Percentiles rank a stretch among this genome's conserved stretches.
Evolutionary conservation across 345 rosid genomes (phyloP).

Genomic region (Euphorbia tirucalli): DNA sequence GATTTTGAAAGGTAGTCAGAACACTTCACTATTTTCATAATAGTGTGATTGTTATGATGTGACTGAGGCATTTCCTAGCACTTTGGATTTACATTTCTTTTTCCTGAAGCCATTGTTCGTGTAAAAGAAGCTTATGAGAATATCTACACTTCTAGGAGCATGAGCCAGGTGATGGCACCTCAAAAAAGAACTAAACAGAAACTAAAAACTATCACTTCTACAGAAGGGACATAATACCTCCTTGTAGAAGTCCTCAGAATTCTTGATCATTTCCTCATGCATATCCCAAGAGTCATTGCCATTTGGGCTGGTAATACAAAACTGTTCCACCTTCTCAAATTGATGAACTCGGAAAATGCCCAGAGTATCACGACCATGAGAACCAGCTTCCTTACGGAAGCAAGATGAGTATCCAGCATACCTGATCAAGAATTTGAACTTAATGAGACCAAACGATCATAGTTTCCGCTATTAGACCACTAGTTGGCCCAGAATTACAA

Average conservation of each 20-base stretch:
- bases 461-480: neutral
- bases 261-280: slow-evolving; percentile 93
- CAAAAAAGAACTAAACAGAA: neutral
- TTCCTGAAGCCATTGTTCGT: neutral
- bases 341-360: slow-evolving; percentile 99
- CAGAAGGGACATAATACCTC: slow-evolving; percentile 37
- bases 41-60: neutral
- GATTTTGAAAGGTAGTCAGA: neutral
- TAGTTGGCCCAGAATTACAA: slow-evolving; percentile 5
- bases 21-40: neutral
- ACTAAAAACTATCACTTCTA: neutral
- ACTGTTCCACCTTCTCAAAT: slow-evolving; percentile 96
- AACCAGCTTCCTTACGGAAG: slow-evolving; percentile 97
- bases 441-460: slow-evolving; percentile 6
- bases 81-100: neutral
- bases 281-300: slow-evolving; percentile 82
- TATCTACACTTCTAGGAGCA: neutral
- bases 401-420: slow-evolving; percentile 95
- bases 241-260: slow-evolving; percentile 84
- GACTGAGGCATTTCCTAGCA: neutral
- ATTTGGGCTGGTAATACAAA: slow-evolving; percentile 84
- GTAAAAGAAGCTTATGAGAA: neutral
- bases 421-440: slow-evolving; percentile 33
- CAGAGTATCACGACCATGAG: slow-evolving; percentile 93
- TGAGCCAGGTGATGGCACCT: neutral